Conservation (phyloP, 1,284 basidiomycete species). For the Tausonia pullulans region DNA sequence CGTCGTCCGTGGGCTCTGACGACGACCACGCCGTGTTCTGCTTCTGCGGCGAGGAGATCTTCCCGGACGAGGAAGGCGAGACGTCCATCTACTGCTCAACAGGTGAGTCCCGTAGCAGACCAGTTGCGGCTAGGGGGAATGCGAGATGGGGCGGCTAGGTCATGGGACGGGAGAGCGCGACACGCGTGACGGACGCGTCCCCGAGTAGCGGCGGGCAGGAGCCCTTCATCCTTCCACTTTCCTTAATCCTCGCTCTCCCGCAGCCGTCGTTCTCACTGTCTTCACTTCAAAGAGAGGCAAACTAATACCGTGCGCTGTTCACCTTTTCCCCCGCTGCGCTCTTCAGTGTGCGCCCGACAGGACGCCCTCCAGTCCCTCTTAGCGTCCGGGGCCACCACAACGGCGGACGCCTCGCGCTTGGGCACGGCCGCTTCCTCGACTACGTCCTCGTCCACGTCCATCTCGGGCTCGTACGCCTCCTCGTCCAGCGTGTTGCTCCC, state of each 20-base stretch:
- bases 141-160: too few species aligned
- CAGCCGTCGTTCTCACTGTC: not conserved
- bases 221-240: not conserved
- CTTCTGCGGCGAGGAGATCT: slow-evolving; percentile 15
- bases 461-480: too few species aligned
- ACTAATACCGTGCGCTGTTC: not conserved
- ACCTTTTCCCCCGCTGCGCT: not conserved
- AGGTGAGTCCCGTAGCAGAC: not conserved
- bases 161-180: not conserved
- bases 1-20: too few species aligned
- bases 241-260: not conserved
- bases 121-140: not conserved
- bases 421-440: not conserved
- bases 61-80: slow-evolving; percentile 1
- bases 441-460: not conserved
- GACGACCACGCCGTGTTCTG: slow-evolving; percentile 10
- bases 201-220: not conserved
- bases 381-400: not conserved
- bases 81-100: slow-evolving; percentile 11
- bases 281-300: not conserved
- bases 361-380: slow-evolving; percentile 12
- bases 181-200: not conserved
- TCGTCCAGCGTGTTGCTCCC: too few species aligned
- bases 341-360: slow-evolving; percentile 12
- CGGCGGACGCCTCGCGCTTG: not conserved